Conservation (phyloP, 768 basidiomycete genomes). For the Boletus speciosus region DNA sequence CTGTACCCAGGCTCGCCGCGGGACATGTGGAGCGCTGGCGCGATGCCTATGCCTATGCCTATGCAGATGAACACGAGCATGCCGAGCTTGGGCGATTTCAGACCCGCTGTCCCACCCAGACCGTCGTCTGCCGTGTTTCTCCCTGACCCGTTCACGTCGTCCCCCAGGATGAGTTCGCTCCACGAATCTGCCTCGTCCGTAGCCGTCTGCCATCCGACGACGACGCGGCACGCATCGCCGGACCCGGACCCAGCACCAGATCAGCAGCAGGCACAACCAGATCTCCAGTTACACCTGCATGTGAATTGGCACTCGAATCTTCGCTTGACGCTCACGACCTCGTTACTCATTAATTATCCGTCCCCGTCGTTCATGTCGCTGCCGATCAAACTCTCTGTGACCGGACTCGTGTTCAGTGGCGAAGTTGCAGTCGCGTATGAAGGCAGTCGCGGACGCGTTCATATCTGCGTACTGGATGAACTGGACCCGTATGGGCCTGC, state of each 20-base stretch:
- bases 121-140: conserved; percentile 24
- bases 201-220: conserved; percentile 14
- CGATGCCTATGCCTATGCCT: conserved; percentile 9
- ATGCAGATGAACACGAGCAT: conserved; percentile 26
- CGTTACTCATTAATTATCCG: conserved; percentile 94
- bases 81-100: conserved; percentile 39
- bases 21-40: conserved; percentile 42
- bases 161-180: conserved; percentile 19
- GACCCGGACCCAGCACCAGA: conserved; percentile 16
- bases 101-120: conserved; percentile 29
- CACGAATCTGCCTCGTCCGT: conserved; percentile 13
- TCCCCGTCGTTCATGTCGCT: conserved; percentile 95
- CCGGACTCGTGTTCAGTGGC: conserved; percentile 80
- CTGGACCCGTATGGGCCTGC: conserved; percentile 82
- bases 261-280: conserved; percentile 39
- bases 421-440: conserved; percentile 92
- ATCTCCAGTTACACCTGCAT: conserved; percentile 86
- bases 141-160: conserved; percentile 33
- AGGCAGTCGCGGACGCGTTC: conserved; percentile 74
- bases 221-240: conserved; percentile 11
- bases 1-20: conserved; percentile 37
- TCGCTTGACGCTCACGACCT: conserved; percentile 85
- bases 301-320: conserved; percentile 86
- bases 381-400: conserved; percentile 91
- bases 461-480: conserved; percentile 87